A percentile compares a stretch with the other conserved stretches of the same genome.
Conservation (phyloP, 768 basidiomycete species). For the Russula abietina region DNA sequence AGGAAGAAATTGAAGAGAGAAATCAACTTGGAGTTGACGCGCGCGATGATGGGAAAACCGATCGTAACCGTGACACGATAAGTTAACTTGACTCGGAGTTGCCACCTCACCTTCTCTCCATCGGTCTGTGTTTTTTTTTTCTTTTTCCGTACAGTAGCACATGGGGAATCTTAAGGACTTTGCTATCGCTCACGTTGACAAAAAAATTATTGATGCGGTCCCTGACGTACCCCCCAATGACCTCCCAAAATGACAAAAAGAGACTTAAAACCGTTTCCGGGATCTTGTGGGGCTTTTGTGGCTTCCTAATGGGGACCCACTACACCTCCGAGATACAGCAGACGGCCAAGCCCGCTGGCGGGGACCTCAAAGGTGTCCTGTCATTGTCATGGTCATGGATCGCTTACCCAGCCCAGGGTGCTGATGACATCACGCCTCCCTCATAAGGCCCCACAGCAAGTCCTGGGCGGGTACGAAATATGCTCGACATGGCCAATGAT, state of each 20-base stretch:
- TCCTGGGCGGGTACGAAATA: slow-evolving; percentile 1
- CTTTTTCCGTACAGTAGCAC: neutral
- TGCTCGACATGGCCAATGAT: neutral
- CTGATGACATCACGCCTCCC: slow-evolving; percentile 13
- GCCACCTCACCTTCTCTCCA: neutral
- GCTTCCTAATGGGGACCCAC: neutral
- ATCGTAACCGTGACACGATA: neutral
- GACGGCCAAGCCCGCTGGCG: neutral
- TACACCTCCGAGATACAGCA: neutral
- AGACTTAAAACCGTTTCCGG: neutral
- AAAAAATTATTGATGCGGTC: neutral
- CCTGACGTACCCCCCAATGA: neutral
- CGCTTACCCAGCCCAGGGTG: neutral
- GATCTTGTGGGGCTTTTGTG: neutral
- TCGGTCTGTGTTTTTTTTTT: too few species aligned
- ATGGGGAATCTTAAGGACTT: neutral
- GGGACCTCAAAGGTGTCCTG: neutral
- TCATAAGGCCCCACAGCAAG: slow-evolving; percentile 17
- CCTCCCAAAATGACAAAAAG: neutral
- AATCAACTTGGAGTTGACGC: neutral
- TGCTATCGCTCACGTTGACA: neutral
- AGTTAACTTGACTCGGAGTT: neutral
- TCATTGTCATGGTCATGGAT: neutral
- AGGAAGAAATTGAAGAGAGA: neutral
- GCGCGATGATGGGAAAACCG: neutral